Base-by-base conservation (phyloP, 2,329 filamentous ascomycete species). In the Aspergillus aculeatinus region DNA sequence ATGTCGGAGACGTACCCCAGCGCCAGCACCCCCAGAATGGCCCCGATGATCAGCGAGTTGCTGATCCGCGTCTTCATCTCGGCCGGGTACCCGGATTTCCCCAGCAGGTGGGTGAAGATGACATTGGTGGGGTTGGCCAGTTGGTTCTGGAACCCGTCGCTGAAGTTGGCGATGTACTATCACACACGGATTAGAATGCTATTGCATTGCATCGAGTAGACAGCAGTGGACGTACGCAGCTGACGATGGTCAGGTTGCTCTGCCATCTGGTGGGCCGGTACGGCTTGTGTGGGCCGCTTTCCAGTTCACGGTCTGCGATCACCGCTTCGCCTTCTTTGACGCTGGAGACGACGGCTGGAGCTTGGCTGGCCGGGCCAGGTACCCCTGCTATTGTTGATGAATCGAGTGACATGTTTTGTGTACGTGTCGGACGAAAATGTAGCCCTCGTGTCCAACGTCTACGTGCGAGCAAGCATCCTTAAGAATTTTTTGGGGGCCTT, bases 101-200 rank as follows among this genome's bases (percentile, higher is more conserved):
- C 69, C 3, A 73, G 65, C 2, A 73, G 59, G 16, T 70, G 50
- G 31, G 68, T 71, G 59, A 73, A 73, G 9, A 73, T 70, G 44
- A 73, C 66, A 65, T 73, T 73, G 21, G 71, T 73, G 2, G 70
- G 70, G 42, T 73, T 73, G 11, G 70, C 70, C 27, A 72, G 61
- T 14, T 55, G 60, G 44, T 73, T 73, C 51, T 73, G 70, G 39
- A 68, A 72, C 3, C 70, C 71, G 52, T 73, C 70, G 49, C 69
- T 73, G 65, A 73, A 73, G 49, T 73, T 73, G 55, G 70, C 71
- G 33, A 72, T 68, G 21, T 72, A 71, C 70, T 68, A 44, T 2
- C 5, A 27, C 2, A 23, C 25, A 12, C 29, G 25, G 10, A 60
- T 59, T 65, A 49, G 23, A 21, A 3, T 25, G 23, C 29, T 25